These are phyloP conservation scores for Eremothecium cymbalariae DNA, from an alignment of 1,139 yeast species.

Conservation along the genomic window DNA sequence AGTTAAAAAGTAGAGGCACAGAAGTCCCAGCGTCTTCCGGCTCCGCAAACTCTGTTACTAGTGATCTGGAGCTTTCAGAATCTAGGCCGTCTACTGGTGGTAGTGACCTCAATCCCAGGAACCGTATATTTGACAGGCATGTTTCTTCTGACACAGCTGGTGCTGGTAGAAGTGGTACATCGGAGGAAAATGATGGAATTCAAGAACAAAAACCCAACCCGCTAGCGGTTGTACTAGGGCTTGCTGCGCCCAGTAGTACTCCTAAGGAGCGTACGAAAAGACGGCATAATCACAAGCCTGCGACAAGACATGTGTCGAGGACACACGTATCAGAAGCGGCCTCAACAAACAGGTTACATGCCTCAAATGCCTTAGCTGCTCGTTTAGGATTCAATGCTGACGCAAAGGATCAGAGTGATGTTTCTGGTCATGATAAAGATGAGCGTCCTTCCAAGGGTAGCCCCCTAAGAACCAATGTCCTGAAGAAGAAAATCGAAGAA, in stretches of 20 bases:
- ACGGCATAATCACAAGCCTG: too few species aligned
- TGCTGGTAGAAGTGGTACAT: too few species aligned
- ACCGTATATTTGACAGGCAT: background rate
- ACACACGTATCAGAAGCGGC: background rate
- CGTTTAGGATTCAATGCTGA: too few species aligned
- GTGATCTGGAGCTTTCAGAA: background rate
- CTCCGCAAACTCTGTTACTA: too few species aligned
- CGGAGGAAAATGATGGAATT: too few species aligned
- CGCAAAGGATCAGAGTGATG: background rate
- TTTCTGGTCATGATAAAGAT: background rate
- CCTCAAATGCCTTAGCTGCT: too few species aligned
- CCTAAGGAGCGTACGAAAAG: too few species aligned
- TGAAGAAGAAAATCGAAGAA: constrained; percentile 28
- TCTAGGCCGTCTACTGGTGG: background rate
- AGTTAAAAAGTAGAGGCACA: too few species aligned
- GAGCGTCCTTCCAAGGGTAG: background rate
- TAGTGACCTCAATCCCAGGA: background rate
- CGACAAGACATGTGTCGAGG: background rate
- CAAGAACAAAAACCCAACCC: background rate
- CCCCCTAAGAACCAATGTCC: constrained; percentile 9
- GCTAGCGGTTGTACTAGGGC: constrained; percentile 1
- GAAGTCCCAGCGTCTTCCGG: too few species aligned
- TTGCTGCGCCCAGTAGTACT: too few species aligned
- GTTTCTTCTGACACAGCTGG: too few species aligned
- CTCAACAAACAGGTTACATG: too few species aligned